phyloP scores from a whole-genome alignment of 768 basidiomycete species.

The Scleroderma citrinum region DNA sequence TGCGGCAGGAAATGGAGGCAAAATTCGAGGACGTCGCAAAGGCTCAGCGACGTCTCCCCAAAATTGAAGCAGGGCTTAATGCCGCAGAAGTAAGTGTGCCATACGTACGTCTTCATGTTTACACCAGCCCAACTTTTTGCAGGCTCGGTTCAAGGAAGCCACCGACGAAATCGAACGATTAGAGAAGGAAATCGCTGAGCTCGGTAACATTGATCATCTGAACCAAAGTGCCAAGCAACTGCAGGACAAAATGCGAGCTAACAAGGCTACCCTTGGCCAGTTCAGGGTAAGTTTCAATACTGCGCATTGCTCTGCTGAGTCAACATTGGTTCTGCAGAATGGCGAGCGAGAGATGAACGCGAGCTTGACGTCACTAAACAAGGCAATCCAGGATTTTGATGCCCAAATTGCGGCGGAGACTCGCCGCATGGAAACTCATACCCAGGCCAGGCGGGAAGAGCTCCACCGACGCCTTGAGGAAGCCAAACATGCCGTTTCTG shows the following conservation, averaged over 20 bases:
- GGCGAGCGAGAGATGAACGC: constrained; percentile 47
- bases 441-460: constrained; percentile 59
- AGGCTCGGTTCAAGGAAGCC: constrained; percentile 32
- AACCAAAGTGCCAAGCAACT: constrained; percentile 30
- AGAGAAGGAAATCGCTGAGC: constrained; percentile 35
- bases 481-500: constrained; percentile 35
- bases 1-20: constrained; percentile 37
- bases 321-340: constrained; percentile 28
- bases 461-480: constrained; percentile 44
- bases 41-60: constrained; percentile 32
- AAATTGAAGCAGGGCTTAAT: constrained; percentile 34
- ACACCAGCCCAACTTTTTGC: constrained; percentile 2
- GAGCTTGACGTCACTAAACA: constrained; percentile 30
- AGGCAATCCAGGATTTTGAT: constrained; percentile 32
- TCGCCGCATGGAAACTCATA: constrained; percentile 46
- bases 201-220: constrained; percentile 47
- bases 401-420: constrained; percentile 49
- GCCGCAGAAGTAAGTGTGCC: constrained; percentile 32
- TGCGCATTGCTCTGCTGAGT: not conserved
- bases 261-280: constrained; percentile 38
- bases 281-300: constrained; percentile 36
- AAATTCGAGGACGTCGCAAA: constrained; percentile 39
- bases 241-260: constrained; percentile 37
- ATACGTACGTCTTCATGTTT: not conserved
- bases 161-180: constrained; percentile 30